A percentile compares a stretch with the other conserved stretches of the same genome.
Conservation (phyloP, 225 moss, liverwort and hornwort species). For the Pleurozium schreberi region DNA sequence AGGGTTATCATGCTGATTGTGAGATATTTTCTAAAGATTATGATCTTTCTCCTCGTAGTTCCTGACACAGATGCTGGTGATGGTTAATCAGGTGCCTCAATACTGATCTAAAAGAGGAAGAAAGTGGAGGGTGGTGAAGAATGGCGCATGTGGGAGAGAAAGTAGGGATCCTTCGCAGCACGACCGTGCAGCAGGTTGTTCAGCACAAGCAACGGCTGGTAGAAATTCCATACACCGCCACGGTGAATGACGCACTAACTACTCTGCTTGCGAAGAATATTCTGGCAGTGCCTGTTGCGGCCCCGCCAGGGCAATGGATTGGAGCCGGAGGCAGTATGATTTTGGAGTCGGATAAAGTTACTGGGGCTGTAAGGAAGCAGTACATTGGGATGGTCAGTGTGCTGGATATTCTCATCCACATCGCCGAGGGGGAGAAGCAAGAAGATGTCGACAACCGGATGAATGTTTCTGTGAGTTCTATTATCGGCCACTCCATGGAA, state of each 20-base stretch:
- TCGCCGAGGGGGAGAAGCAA: constrained; percentile 38
- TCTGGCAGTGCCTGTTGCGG: constrained; percentile 80
- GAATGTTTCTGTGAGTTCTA: constrained; percentile 35
- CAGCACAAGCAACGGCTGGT: constrained; percentile 54
- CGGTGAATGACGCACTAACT: constrained; percentile 68
- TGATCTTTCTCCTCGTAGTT: neutral
- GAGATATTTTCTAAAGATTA: neutral
- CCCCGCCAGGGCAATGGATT: constrained; percentile 93
- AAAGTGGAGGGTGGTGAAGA: constrained; percentile 5
- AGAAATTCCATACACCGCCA: constrained; percentile 84
- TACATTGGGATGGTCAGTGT: constrained; percentile 97
- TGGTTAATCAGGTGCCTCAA: neutral
- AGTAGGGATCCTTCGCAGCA: constrained; percentile 27
- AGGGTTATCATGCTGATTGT: neutral
- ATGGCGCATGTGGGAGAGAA: constrained; percentile 20
- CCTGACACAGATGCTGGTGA: neutral
- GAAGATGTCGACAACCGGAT: constrained; percentile 31
- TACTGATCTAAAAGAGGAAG: neutral
- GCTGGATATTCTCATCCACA: constrained; percentile 74
- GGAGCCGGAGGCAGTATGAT: constrained; percentile 92
- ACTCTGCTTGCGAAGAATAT: constrained; percentile 69
- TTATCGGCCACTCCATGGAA: constrained; percentile 86
- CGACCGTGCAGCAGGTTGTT: constrained; percentile 52
- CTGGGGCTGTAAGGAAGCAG: constrained; percentile 74
- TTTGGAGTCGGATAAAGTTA: constrained; percentile 67